Conservation (phyloP, 2,329 filamentous ascomycete genomes). For the Aspergillus eucalypticola region DNA sequence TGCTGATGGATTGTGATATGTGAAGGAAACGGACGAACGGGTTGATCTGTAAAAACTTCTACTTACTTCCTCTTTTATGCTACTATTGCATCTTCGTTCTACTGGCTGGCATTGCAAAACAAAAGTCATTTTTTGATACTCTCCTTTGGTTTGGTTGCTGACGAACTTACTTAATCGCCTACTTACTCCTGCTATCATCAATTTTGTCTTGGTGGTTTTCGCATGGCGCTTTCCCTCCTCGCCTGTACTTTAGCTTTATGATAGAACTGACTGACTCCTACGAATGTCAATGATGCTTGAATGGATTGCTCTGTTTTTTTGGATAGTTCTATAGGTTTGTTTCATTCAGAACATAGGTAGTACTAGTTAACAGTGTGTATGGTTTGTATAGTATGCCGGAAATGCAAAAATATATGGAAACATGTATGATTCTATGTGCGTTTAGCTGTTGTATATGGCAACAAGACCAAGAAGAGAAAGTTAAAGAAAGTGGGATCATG, state of each 20-base stretch:
- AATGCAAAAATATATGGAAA: background rate
- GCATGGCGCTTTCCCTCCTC: background rate
- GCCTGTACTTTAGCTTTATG: constrained; percentile 16
- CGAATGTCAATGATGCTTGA: background rate
- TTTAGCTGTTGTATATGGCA: background rate
- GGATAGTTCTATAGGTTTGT: background rate
- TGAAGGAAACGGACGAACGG: too few relatives aligned
- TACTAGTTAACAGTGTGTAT: too few relatives aligned
- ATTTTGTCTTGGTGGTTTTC: background rate
- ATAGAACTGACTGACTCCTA: constrained; percentile 11
- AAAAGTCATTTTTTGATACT: too few relatives aligned
- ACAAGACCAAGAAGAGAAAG: background rate
- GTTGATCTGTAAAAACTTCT: too few relatives aligned
- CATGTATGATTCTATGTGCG: background rate
- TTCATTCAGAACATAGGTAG: background rate
- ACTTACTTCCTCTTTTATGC: too few relatives aligned
- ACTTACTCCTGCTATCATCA: background rate
- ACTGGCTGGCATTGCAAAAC: too few relatives aligned
- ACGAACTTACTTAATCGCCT: background rate
- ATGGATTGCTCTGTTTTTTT: background rate
- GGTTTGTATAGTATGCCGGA: too few relatives aligned
- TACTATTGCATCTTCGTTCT: too few relatives aligned
- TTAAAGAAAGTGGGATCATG: background rate
- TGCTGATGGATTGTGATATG: background rate
- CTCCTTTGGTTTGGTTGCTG: too few relatives aligned